Percentiles rank a stretch among this genome's conserved stretches.
Evolutionary conservation across 257 asterid species (phyloP).

Genomic region (Coffea canephora): DNA sequence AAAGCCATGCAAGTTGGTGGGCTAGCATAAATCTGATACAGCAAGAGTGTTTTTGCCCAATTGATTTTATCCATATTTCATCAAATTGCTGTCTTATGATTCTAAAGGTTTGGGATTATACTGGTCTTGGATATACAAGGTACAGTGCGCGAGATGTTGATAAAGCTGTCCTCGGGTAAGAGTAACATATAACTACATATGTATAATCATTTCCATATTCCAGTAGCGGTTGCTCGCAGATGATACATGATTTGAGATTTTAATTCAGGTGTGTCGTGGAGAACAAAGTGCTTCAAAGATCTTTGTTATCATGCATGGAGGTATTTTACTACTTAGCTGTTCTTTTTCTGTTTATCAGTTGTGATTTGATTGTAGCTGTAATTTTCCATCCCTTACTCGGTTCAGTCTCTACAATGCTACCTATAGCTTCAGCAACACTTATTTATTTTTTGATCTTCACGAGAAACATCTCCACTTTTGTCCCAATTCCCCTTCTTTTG

Average conservation of each 20-base stretch:
- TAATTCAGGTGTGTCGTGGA: slow-evolving; percentile 94
- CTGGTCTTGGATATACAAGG: slow-evolving; percentile 90
- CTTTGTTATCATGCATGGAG: slow-evolving; percentile 66
- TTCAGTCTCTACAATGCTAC: background rate
- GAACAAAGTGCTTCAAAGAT: slow-evolving; percentile 89
- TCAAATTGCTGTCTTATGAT: background rate
- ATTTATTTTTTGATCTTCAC: background rate
- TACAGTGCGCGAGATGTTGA: slow-evolving; percentile 76
- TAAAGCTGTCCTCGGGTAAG: slow-evolving; percentile 86
- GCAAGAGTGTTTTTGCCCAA: too few relatives aligned
- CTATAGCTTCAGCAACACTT: background rate
- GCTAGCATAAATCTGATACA: too few relatives aligned
- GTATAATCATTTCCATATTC: slow-evolving; percentile 9
- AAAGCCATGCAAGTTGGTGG: too few relatives aligned
- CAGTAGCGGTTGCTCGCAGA: slow-evolving; percentile 22
- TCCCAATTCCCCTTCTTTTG: background rate
- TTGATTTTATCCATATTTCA: too few relatives aligned
- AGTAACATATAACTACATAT: background rate
- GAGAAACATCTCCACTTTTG: background rate
- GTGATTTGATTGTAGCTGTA: background rate
- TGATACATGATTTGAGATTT: slow-evolving; percentile 29
- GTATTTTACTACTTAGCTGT: slow-evolving; percentile 33
- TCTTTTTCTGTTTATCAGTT: background rate
- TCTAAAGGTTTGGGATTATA: slow-evolving; percentile 94
- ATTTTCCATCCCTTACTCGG: background rate